These are phyloP conservation scores for Penicillium malachiteum DNA, from an alignment of 495 filamentous ascomycete species.

Conservation along the genomic window DNA sequence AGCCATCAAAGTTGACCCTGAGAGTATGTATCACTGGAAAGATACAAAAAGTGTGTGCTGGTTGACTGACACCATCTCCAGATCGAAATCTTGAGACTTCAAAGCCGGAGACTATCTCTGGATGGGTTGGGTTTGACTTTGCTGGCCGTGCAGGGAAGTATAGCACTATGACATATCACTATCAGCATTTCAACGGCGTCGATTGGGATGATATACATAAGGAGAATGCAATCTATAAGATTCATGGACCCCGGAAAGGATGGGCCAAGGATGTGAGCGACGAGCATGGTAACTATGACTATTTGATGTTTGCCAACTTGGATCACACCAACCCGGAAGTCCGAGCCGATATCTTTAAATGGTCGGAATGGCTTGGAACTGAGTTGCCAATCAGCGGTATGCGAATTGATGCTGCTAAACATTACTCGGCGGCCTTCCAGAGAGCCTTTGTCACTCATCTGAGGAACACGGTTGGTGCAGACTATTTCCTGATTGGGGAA, in stretches of 20 bases:
- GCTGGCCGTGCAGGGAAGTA: constrained; percentile 58
- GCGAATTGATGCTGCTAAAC: constrained; percentile 70
- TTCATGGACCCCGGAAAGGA: constrained; percentile 56
- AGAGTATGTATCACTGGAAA: constrained; percentile 29
- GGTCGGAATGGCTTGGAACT: constrained; percentile 65
- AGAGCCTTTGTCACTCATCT: constrained; percentile 57
- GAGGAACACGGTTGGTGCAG: constrained; percentile 44
- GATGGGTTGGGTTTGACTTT: constrained; percentile 69
- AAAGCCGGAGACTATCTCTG: constrained; percentile 60
- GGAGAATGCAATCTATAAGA: constrained; percentile 65
- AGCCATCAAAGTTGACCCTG: constrained; percentile 60
- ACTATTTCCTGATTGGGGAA: constrained; percentile 70
- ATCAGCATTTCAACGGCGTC: constrained; percentile 67
- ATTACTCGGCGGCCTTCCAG: constrained; percentile 66
- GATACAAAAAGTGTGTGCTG: no score
- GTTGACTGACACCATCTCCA: constrained; percentile 5
- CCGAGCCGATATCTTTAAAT: constrained; percentile 60
- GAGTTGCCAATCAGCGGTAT: constrained; percentile 64
- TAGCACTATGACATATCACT: constrained; percentile 61
- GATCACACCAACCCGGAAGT: constrained; percentile 69
- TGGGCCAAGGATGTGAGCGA: constrained; percentile 66
- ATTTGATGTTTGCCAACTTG: constrained; percentile 66
- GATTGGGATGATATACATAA: constrained; percentile 61
- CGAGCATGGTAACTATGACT: constrained; percentile 73
- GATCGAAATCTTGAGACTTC: constrained; percentile 57